phyloP scores from a whole-genome alignment of 1,139 yeast genomes.

The Pneumocystis canis region DNA sequence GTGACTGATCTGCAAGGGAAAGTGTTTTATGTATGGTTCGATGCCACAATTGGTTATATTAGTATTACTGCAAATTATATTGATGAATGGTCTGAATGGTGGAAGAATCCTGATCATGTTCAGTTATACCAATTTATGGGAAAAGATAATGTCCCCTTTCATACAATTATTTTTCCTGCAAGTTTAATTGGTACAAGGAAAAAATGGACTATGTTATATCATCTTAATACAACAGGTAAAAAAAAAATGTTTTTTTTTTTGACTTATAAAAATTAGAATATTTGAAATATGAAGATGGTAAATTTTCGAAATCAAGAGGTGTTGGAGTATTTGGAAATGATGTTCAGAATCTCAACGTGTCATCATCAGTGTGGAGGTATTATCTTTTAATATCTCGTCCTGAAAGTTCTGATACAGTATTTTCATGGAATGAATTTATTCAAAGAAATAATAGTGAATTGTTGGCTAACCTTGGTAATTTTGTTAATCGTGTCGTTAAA shows the following conservation, averaged over 20 bases:
- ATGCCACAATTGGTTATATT: constrained; percentile 91
- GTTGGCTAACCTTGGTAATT: constrained; percentile 90
- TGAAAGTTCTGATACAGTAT: constrained; percentile 87
- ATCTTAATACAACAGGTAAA: constrained; percentile 66
- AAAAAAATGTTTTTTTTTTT: background rate
- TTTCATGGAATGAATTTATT: constrained; percentile 93
- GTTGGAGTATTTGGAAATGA: constrained; percentile 96
- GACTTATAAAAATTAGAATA: constrained; percentile 31
- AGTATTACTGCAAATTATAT: constrained; percentile 92
- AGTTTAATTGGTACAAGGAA: constrained; percentile 78
- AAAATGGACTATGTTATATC: constrained; percentile 81
- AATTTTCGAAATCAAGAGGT: constrained; percentile 91
- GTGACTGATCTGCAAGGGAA: constrained; percentile 46
- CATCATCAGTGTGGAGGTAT: constrained; percentile 95
- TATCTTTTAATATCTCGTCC: constrained; percentile 87
- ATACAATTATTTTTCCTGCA: constrained; percentile 93
- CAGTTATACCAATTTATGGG: constrained; percentile 95
- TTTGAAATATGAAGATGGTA: constrained; percentile 92
- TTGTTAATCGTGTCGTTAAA: constrained; percentile 83
- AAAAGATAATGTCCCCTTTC: constrained; percentile 97
- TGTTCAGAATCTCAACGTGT: constrained; percentile 81
- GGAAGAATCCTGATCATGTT: constrained; percentile 82
- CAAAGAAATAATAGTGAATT: constrained; percentile 84
- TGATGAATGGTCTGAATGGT: constrained; percentile 70
- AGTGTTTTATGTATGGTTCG: constrained; percentile 96